Evolutionary conservation across 2,329 filamentous ascomycete species (phyloP), one percentile per base, ranked within the genome.

Genomic region (Nakataea oryzae): DNA sequence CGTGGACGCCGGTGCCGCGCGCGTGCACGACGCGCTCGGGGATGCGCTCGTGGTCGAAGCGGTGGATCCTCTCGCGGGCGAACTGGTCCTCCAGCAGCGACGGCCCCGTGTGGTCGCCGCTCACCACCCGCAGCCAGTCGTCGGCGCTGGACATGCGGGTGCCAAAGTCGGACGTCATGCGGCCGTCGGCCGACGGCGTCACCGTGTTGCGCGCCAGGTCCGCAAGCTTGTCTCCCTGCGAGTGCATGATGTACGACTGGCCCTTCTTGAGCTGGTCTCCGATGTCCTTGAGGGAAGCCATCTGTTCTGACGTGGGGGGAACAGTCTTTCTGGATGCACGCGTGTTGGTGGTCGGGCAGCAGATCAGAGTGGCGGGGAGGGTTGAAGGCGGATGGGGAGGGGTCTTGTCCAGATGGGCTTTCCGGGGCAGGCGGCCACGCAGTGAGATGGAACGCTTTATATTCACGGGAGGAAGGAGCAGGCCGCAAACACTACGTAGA

Each of bases 101-200:
- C 0, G 90, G 88, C 0, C 90, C 90, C 2, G 80, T 85, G 62
- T 85, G 78, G 58, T 89, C 81, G 3, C 85, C 79, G 47, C 76
- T 85, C 29, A 77, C 81, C 6, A 87, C 80, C 61, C 83, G 85
- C 61, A 96, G 77, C 90, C 90, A 95, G 70, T 92, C 82, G 69
- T 96, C 91, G 1, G 87, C 87, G 68, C 88, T 88, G 55, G 78
- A 76, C 69, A 91, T 82, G 73, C 87, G 90, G 30, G 88, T 85
- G 27, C 91, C 91, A 74, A 82, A 90, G 69, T 96, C 91, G 59
- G 87, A 88, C 0, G 90, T 93, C 66, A 92, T 84, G 54, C 82
- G 79, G 34, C 81, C 78, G 50, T 84, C 79, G 59, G 81, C 74
- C 57, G 81, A 75, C 2, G 84, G 79, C 69, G 90, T 80, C 62